A percentile compares a stretch with the other conserved stretches of the same genome.
phyloP scores from a whole-genome alignment of 1,284 basidiomycete species.

The Vanrija pseudolonga region DNA sequence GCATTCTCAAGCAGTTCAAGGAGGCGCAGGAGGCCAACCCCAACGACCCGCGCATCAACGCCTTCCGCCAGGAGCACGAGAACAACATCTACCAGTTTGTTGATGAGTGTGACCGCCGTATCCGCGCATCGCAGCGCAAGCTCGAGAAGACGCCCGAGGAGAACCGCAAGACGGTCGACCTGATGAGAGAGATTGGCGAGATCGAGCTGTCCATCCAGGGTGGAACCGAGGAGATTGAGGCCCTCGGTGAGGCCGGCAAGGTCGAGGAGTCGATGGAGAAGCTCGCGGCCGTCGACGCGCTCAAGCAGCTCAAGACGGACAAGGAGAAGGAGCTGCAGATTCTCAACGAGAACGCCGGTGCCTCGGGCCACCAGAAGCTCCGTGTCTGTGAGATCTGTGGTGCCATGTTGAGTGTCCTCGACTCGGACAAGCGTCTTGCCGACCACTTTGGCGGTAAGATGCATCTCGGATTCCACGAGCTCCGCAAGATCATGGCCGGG shows the following conservation, averaged over 20 bases:
- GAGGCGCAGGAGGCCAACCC: constrained; percentile 71
- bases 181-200: constrained; percentile 99
- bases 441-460: constrained; percentile 99
- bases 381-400: constrained; percentile 99
- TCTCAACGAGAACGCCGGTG: constrained; percentile 95
- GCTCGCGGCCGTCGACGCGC: constrained; percentile 92
- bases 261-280: constrained; percentile 98
- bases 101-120: constrained; percentile 95
- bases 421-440: constrained; percentile 96
- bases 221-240: constrained; percentile 96
- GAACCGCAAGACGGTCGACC: constrained; percentile 94
- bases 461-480: constrained; percentile 97
- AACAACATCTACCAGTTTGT: constrained; percentile 92
- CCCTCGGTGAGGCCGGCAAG: constrained; percentile 91
- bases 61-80: constrained; percentile 92
- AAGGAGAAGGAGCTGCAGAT: constrained; percentile 98
- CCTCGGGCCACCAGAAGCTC: constrained; percentile 97
- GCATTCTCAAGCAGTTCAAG: constrained; percentile 85
- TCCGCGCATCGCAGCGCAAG: constrained; percentile 85
- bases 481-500: constrained; percentile 85
- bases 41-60: constrained; percentile 70
- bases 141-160: constrained; percentile 99
- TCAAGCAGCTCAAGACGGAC: constrained; percentile 92
- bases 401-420: constrained; percentile 93
- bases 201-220: constrained; percentile 98